Evolutionary conservation across 345 rosid genomes (phyloP).

Genomic region (Pistacia atlantica): DNA sequence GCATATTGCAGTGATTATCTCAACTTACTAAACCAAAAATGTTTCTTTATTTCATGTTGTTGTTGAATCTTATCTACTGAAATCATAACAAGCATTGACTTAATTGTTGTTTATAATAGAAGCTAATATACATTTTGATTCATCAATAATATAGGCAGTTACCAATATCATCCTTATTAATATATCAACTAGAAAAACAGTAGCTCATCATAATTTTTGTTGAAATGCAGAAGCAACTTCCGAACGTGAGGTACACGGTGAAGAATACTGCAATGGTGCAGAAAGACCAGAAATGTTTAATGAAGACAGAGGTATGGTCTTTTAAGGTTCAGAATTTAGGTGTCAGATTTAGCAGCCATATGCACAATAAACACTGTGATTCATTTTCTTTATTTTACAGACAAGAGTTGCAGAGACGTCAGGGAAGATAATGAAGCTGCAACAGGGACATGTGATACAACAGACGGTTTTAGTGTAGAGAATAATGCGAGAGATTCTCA

Average conservation of each 20-base stretch:
- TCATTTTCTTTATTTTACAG: conserved; percentile 5
- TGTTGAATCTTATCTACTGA: background rate
- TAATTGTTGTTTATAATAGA: too few relatives aligned
- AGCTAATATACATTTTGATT: too few relatives aligned
- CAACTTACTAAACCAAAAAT: too few relatives aligned
- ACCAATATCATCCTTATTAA: too few relatives aligned
- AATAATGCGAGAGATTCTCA: background rate
- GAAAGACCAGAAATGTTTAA: background rate
- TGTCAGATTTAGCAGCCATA: background rate
- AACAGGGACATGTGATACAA: background rate
- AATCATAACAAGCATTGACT: background rate
- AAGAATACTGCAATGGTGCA: conserved; percentile 4
- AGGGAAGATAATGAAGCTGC: background rate
- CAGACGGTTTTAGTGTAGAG: conserved; percentile 17
- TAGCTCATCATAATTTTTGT: background rate
- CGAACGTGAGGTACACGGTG: background rate
- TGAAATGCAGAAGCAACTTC: conserved; percentile 6
- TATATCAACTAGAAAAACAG: background rate
- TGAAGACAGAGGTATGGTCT: conserved; percentile 22
- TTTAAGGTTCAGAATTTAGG: background rate
- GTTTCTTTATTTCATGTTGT: background rate
- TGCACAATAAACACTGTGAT: background rate
- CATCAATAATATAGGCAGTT: too few relatives aligned
- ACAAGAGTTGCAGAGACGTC: background rate
- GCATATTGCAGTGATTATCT: too few relatives aligned